phyloP scores from a whole-genome alignment of 768 basidiomycete species.

The Lenzites betulinus region DNA sequence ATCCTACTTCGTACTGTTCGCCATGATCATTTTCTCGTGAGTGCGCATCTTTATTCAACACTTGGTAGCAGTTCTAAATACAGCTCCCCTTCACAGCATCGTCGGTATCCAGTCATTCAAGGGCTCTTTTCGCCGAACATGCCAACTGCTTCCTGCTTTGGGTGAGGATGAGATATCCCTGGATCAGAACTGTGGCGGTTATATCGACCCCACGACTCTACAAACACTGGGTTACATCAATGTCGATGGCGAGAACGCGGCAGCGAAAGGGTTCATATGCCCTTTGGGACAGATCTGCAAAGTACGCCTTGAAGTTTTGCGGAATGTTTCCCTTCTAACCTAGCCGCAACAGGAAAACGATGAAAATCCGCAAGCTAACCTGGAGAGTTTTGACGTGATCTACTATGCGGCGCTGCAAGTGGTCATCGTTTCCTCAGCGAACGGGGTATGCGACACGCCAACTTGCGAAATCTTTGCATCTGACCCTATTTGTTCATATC shows the following conservation, averaged over 20 bases:
- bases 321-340: background rate
- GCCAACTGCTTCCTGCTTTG: conserved; percentile 53
- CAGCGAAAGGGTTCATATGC: conserved; percentile 85
- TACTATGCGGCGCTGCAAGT: conserved; percentile 82
- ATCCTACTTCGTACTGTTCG: conserved; percentile 89
- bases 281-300: conserved; percentile 83
- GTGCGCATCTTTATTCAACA: conserved; percentile 29
- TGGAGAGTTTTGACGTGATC: conserved; percentile 89
- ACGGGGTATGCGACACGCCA: conserved; percentile 53
- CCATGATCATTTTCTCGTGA: conserved; percentile 85
- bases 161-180: conserved; percentile 53
- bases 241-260: conserved; percentile 37
- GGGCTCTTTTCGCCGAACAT: conserved; percentile 74
- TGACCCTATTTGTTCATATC: background rate
- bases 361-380: conserved; percentile 60
- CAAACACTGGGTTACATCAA: conserved; percentile 45
- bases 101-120: conserved; percentile 95
- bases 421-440: conserved; percentile 78
- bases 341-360: conserved; percentile 47
- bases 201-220: conserved; percentile 63
- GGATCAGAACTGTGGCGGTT: conserved; percentile 78
- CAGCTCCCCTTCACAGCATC: conserved; percentile 48
- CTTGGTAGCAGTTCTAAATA: background rate
- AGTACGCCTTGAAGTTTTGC: conserved; percentile 66
- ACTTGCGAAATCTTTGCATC: background rate